Evolutionary conservation across 2,329 filamentous ascomycete species (phyloP).

Genomic region (Rugonectria rugulosa): DNA sequence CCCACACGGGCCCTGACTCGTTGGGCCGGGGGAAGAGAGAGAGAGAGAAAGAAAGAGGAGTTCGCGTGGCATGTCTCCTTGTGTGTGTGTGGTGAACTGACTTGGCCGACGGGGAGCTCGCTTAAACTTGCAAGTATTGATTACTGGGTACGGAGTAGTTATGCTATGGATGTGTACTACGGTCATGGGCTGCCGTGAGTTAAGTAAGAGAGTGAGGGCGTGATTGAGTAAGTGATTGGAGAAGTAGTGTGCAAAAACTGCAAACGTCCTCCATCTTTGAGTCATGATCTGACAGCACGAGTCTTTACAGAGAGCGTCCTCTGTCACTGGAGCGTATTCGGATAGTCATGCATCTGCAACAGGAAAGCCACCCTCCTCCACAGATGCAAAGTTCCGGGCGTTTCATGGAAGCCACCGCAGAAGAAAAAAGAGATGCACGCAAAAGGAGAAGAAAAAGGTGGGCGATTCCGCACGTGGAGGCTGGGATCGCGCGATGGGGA

Average conservation of each 20-base stretch:
- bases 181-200: neutral
- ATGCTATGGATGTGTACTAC: neutral
- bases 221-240: too few relatives aligned
- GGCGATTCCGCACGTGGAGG: slow-evolving; percentile 23
- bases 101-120: slow-evolving; percentile 7
- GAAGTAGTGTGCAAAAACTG: too few relatives aligned
- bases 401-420: slow-evolving; percentile 7
- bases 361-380: too few relatives aligned
- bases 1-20: slow-evolving; percentile 33
- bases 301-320: too few relatives aligned
- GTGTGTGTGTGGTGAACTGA: too few relatives aligned
- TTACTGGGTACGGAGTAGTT: neutral
- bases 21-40: neutral
- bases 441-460: slow-evolving; percentile 15
- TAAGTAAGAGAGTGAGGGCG: neutral
- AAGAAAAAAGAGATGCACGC: slow-evolving; percentile 3
- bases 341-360: neutral
- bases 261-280: too few relatives aligned
- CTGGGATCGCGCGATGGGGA: slow-evolving; percentile 30
- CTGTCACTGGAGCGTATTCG: neutral
- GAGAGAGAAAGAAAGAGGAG: neutral
- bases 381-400: neutral
- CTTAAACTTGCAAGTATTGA: neutral
- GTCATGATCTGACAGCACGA: too few relatives aligned
- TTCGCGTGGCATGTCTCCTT: slow-evolving; percentile 3